Evolutionary conservation across 176 grass and related monocot species (phyloP), one percentile per base, ranked within the genome.

Genomic region (Zoysia japonica): DNA sequence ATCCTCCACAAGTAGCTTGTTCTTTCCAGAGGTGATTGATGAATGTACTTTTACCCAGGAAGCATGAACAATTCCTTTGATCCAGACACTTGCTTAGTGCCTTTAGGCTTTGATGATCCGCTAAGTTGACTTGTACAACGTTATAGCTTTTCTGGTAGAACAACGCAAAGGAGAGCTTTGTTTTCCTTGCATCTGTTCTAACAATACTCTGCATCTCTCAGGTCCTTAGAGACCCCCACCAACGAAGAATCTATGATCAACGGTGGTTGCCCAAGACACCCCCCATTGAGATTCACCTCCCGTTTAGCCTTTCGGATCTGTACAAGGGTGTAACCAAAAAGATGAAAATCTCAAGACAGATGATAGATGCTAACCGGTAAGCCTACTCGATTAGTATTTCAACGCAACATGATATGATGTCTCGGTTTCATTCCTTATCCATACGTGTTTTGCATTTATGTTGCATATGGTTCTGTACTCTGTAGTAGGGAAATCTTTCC

Each of bases 341-440:
- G 81, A 98, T 98, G 95, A 98, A 98, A 82, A 98, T 98, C 60
- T 98, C 92, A 68, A 88, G 95, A 74, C 84, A 94, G 64, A 85
- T 90, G 47, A 59, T 83, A 38, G 95, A 98, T 48, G 40, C 76
- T 72, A 85, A 7, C 3, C 84, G 95, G 95, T 98, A 83, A 83
- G 85, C 75, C 38, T 78, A 50, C 65, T 66, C 37, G 60, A 47
- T 39, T n/a, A n/a, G n/a, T 7, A 37, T 68, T 74, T 50, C 59
- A 36, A 36, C 36, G 59, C 2, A 45, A 45, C n/a, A n/a, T n/a
- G n/a, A n/a, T 16, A 42, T 48, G 14, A 41, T 37, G 76, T 87
- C 17, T 51, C 28, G 47, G 28, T 59, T 73, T 35, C 55, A 52
- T n/a, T n/a, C n/a, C 38, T 67, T 11, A 11, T 9, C 10, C 69